phyloP scores from a whole-genome alignment of 1,139 yeast genomes.

The Hanseniaspora uvarum region DNA sequence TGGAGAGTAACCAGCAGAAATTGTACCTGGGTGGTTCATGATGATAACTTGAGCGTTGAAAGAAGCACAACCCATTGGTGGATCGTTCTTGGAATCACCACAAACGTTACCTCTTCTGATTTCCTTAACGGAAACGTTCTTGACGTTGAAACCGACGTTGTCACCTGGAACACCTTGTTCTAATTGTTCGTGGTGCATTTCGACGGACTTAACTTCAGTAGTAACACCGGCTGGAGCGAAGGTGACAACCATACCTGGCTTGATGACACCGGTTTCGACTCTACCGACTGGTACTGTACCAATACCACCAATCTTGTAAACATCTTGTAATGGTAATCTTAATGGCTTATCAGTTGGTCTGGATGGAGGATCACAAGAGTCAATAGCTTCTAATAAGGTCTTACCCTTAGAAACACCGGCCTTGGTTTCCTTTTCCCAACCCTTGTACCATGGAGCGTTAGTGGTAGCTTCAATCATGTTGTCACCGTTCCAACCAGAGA shows the following conservation, averaged over 20 bases:
- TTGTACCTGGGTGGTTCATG: conserved; percentile 91
- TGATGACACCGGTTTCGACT: conserved; percentile 85
- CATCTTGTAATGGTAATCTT: conserved; percentile 87
- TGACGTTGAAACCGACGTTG: conserved; percentile 91
- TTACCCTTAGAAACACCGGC: conserved; percentile 68
- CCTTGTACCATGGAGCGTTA: conserved; percentile 89
- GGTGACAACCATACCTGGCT: conserved; percentile 84
- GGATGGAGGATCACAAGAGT: conserved; percentile 72
- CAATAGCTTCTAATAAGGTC: conserved; percentile 81
- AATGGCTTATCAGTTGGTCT: conserved; percentile 87
- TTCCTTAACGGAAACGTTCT: conserved; percentile 89
- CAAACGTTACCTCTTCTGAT: conserved; percentile 92
- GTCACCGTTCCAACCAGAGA: conserved; percentile 92
- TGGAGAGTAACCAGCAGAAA: conserved; percentile 88
- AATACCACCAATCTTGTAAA: conserved; percentile 87
- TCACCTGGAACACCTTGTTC: conserved; percentile 84
- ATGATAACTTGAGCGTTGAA: conserved; percentile 85
- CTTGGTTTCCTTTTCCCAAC: conserved; percentile 81
- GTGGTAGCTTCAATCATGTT: conserved; percentile 77
- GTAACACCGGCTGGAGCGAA: conserved; percentile 89
- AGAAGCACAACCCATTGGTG: conserved; percentile 73
- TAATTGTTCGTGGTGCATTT: conserved; percentile 88
- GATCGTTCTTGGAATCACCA: conserved; percentile 93
- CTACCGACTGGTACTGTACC: conserved; percentile 93
- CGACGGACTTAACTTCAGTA: conserved; percentile 88